These are phyloP conservation scores for Yarrowia porcina DNA, from an alignment of 805 yeast species.

Conservation along the genomic window DNA sequence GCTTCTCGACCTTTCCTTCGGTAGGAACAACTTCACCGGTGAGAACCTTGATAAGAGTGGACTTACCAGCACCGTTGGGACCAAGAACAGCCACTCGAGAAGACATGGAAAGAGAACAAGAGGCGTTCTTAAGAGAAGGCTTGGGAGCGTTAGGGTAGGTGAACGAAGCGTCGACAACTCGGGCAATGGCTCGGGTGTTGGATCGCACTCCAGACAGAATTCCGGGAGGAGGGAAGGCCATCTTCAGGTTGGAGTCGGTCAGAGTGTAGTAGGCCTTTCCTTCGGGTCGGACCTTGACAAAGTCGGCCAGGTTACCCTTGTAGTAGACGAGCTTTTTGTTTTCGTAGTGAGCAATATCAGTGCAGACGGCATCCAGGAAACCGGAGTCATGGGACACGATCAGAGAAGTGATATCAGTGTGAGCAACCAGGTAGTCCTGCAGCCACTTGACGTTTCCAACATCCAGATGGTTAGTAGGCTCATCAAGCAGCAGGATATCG, in stretches of 20 bases:
- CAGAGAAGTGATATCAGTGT: slow-evolving; percentile 85
- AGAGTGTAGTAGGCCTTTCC: slow-evolving; percentile 94
- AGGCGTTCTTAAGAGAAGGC: slow-evolving; percentile 74
- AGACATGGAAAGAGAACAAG: slow-evolving; percentile 89
- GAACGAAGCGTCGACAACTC: slow-evolving; percentile 80
- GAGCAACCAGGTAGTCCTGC: slow-evolving; percentile 76
- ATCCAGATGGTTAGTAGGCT: slow-evolving; percentile 98
- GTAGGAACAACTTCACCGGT: slow-evolving; percentile 90
- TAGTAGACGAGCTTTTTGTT: slow-evolving; percentile 90
- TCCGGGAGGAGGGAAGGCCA: slow-evolving; percentile 99
- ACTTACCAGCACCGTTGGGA: slow-evolving; percentile 99
- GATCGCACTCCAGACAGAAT: slow-evolving; percentile 96
- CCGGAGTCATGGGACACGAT: slow-evolving; percentile 98
- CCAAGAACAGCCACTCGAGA: slow-evolving; percentile 96
- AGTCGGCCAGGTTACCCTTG: slow-evolving; percentile 91
- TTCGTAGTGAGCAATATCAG: slow-evolving; percentile 95
- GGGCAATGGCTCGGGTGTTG: slow-evolving; percentile 87
- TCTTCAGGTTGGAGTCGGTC: slow-evolving; percentile 86
- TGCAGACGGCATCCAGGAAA: slow-evolving; percentile 90
- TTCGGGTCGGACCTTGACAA: slow-evolving; percentile 89
- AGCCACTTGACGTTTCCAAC: slow-evolving; percentile 92
- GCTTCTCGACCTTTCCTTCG: slow-evolving; percentile 90
- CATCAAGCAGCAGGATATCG: slow-evolving; percentile 89
- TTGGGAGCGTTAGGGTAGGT: slow-evolving; percentile 84
- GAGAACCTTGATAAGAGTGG: slow-evolving; percentile 86